phyloP scores from a whole-genome alignment of 2,329 filamentous ascomycete species.

The Orbilia blumenaviensis region DNA sequence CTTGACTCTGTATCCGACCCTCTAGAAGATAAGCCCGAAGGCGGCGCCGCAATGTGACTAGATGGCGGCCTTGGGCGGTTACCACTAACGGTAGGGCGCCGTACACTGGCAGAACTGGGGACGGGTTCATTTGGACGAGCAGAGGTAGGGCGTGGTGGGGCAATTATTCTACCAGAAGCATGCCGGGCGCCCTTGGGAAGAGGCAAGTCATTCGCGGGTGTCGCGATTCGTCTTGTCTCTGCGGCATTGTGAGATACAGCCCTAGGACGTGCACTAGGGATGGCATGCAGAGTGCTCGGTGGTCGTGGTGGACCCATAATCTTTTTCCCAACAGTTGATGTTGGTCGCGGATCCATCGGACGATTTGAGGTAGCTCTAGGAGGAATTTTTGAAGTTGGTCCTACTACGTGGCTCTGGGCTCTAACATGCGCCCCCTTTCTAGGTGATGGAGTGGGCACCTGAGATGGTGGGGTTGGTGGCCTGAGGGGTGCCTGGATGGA shows the following conservation, averaged over 20 bases:
- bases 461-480: conserved; percentile 40
- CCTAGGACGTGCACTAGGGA: conserved; percentile 38
- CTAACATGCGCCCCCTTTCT: conserved; percentile 42
- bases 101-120: conserved; percentile 6
- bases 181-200: conserved; percentile 30
- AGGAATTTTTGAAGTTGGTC: conserved; percentile 10
- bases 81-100: conserved; percentile 13
- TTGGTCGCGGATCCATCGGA: conserved; percentile 36
- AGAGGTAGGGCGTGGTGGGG: conserved; percentile 33
- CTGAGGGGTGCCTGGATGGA: conserved; percentile 21
- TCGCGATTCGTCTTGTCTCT: conserved; percentile 24
- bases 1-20: conserved; percentile 47
- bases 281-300: conserved; percentile 35
- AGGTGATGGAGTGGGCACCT: conserved; percentile 45
- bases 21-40: conserved; percentile 7
- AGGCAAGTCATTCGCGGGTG: conserved; percentile 36
- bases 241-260: conserved; percentile 44
- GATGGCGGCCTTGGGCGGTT: conserved; percentile 26
- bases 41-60: conserved; percentile 29
- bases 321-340: conserved; percentile 46
- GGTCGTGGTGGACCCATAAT: conserved; percentile 27
- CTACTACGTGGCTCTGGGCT: conserved; percentile 37
- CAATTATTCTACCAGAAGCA: conserved; percentile 26
- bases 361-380: conserved; percentile 33
- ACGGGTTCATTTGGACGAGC: conserved; percentile 36